phyloP scores from a whole-genome alignment of 1,284 basidiomycete species.

The Mycena sp. region DNA sequence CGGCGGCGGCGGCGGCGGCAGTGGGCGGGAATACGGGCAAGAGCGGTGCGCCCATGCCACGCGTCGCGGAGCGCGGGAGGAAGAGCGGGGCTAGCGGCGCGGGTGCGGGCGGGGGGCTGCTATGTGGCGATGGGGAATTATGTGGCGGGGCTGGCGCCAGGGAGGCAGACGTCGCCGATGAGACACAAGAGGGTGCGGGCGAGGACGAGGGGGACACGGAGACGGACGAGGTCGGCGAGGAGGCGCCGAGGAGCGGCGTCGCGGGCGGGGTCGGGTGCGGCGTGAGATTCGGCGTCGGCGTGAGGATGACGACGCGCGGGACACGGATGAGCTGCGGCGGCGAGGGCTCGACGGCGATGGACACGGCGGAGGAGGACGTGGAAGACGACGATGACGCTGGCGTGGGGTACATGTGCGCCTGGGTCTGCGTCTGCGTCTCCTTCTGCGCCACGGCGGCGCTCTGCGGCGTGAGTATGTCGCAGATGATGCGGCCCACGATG shows the following conservation, averaged over 20 bases:
- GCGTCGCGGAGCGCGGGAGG: constrained; percentile 21
- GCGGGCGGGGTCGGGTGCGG: constrained; percentile 51
- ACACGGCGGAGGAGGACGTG: constrained; percentile 6
- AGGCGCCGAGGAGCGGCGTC: constrained; percentile 36
- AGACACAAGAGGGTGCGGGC: background rate
- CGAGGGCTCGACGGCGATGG: constrained; percentile 17
- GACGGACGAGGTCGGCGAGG: constrained; percentile 2
- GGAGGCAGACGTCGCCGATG: background rate
- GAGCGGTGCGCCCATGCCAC: constrained; percentile 27
- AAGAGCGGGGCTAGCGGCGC: background rate
- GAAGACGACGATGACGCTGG: constrained; percentile 15
- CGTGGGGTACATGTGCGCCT: constrained; percentile 12
- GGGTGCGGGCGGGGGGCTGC: background rate
- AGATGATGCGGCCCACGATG: constrained; percentile 15
- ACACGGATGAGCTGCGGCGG: constrained; percentile 26
- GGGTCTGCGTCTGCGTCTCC: background rate
- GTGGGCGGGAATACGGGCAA: background rate
- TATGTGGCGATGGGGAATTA: background rate
- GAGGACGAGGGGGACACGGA: background rate
- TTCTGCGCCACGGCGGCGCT: background rate
- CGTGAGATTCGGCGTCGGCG: constrained; percentile 49
- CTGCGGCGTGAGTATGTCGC: constrained; percentile 22
- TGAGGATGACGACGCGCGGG: constrained; percentile 46
- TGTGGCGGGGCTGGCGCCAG: background rate
- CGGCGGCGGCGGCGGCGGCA: background rate